Base-by-base conservation (phyloP, 805 yeast genomes). In the Ogataea trehalophila region DNA sequence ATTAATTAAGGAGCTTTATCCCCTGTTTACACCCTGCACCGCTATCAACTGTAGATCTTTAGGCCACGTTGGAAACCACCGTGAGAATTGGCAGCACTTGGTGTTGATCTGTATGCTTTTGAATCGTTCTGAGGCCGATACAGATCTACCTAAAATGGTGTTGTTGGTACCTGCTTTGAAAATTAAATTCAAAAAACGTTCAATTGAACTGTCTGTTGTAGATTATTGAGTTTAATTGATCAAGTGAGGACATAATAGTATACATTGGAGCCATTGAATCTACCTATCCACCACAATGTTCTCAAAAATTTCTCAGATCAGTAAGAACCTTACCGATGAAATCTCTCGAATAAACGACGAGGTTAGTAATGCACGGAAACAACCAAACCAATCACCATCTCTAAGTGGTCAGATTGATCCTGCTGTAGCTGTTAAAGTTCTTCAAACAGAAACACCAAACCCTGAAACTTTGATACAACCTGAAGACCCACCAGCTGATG, bases 271-370 rank as follows among this genome's bases (percentile, higher is more conserved):
- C 13, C 17, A 11, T n/a, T 11, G 41, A 39, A n/a, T 18, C 7
- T 16, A 17, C 23, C 5, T 6, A n/a, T 26, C 14, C 15, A 9
- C 6, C 18, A 26, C 22, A 31, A 80, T 80, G 85, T 75, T 80
- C 56, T 73, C 77, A 40, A 74, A 78, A 57, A 64, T 82, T 40
- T 71, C 83, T 11, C 88, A 84, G 68, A 58, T 82, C 9, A 76
- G 85, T 44, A 83, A 84, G 67, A 80, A 79, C 46, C 58, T 84
- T 35, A 67, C 79, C 8, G 90, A 84, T 45, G 90, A 84, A 61
- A 58, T 84, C 41, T 58, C 63, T 33, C 55, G 68, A 33, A 58
- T 65, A 33, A 64, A 61, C 42, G 71, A 65, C 22, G 70, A 64
- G 46, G 63, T 59, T 38, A 54, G 42, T 36, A 57, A 48, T 37